phyloP scores from a whole-genome alignment of 1,284 basidiomycete species.

The Cerrena zonata region DNA sequence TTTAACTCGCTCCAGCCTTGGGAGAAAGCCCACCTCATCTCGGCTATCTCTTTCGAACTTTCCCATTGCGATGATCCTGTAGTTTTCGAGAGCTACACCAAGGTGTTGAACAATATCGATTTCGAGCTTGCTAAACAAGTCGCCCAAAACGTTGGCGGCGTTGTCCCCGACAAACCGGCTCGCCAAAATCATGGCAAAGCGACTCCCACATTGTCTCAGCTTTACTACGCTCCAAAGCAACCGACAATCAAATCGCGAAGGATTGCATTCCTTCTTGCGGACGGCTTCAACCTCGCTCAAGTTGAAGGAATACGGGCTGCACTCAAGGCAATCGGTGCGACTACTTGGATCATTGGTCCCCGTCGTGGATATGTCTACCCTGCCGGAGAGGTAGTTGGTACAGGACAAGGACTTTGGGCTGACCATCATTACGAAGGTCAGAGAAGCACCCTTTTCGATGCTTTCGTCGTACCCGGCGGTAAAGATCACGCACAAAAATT shows the following conservation, averaged over 20 bases:
- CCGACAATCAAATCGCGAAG: conserved; percentile 66
- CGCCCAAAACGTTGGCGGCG: conserved; percentile 58
- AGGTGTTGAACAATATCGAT: conserved; percentile 65
- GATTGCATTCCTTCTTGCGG: conserved; percentile 68
- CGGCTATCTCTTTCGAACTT: conserved; percentile 73
- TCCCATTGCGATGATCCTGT: conserved; percentile 70
- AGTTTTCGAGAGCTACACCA: conserved; percentile 64
- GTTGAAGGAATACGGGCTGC: conserved; percentile 53
- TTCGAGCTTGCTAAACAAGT: conserved; percentile 62
- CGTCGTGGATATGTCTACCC: conserved; percentile 55
- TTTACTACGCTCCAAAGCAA: conserved; percentile 49
- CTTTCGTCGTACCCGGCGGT: conserved; percentile 68
- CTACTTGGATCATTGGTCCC: conserved; percentile 65
- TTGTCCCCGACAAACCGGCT: conserved; percentile 42
- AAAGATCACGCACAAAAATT: conserved; percentile 48
- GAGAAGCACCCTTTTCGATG: conserved; percentile 77
- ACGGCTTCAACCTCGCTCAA: conserved; percentile 63
- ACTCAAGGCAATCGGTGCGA: conserved; percentile 47
- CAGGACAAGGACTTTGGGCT: conserved; percentile 34
- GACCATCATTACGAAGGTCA: conserved; percentile 74
- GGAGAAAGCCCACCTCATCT: conserved; percentile 64
- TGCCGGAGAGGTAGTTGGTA: conserved; percentile 30
- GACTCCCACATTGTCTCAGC: conserved; percentile 54
- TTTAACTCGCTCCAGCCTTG: conserved; percentile 66
- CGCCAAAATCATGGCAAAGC: conserved; percentile 53